Evolutionary conservation across 345 rosid genomes (phyloP).

Genomic region (Cochlearia excelsa): DNA sequence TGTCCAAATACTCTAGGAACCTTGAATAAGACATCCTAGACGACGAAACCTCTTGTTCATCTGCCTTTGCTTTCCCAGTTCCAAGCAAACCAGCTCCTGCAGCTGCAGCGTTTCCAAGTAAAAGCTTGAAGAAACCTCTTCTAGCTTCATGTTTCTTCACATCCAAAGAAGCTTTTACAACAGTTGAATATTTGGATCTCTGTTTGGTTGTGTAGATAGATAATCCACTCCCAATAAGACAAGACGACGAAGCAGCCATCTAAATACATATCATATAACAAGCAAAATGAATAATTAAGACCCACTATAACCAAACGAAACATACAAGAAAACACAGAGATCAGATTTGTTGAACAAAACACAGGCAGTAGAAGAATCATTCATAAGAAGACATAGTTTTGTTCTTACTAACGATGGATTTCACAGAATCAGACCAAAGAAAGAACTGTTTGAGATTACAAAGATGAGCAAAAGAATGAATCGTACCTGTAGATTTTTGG

Average conservation of each 20-base stretch:
- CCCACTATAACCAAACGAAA: background rate
- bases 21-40: slow-evolving; percentile 96
- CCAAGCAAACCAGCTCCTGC: slow-evolving; percentile 55
- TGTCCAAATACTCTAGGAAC: slow-evolving; percentile 84
- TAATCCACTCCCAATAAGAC: slow-evolving; percentile 54
- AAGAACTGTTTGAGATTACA: background rate
- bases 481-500: slow-evolving; percentile 20
- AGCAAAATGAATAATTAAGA: background rate
- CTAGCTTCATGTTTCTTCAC: slow-evolving; percentile 50
- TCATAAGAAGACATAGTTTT: slow-evolving; percentile 1
- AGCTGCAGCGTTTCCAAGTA: slow-evolving; percentile 55
- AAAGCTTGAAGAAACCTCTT: slow-evolving; percentile 58
- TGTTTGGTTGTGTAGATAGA: slow-evolving; percentile 39
- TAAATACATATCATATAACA: slow-evolving; percentile 3
- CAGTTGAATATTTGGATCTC: background rate
- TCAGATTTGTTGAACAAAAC: too few species aligned
- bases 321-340: too few species aligned
- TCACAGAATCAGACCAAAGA: background rate
- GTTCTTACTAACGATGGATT: background rate
- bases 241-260: slow-evolving; percentile 72
- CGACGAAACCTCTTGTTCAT: slow-evolving; percentile 84
- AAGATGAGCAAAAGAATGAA: slow-evolving; percentile 9
- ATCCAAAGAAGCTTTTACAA: slow-evolving; percentile 50
- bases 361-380: background rate
- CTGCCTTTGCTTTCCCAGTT: slow-evolving; percentile 64